Percentiles rank a stretch among this genome's conserved stretches.
Evolutionary conservation across 352 stramenopile genomes (phyloP).

Genomic region (Globisporangium barbulae): DNA sequence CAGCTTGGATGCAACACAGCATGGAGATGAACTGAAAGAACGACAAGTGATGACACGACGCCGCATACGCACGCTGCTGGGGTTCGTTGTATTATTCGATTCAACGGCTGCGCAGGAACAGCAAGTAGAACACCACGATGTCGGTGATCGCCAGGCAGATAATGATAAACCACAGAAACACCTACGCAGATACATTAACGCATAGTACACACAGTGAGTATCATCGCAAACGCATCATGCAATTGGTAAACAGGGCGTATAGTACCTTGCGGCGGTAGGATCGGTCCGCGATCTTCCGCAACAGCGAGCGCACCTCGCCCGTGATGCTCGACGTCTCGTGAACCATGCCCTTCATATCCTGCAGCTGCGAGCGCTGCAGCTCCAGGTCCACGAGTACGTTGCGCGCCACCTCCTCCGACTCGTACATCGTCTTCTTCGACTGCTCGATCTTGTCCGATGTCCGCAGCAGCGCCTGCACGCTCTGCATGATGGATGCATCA

Average conservation of each 20-base stretch:
- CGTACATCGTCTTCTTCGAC: slow-evolving; percentile 52
- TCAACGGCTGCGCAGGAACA: slow-evolving; percentile 53
- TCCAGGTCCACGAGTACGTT: slow-evolving; percentile 77
- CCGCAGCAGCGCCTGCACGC: slow-evolving; percentile 57
- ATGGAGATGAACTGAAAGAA: slow-evolving; percentile 1
- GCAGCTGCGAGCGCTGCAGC: slow-evolving; percentile 70
- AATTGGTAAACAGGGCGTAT: neutral
- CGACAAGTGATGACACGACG: neutral
- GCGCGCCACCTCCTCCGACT: slow-evolving; percentile 69
- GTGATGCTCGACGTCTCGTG: slow-evolving; percentile 67
- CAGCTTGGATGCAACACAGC: neutral
- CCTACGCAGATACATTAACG: slow-evolving; percentile 5
- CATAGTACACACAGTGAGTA: slow-evolving; percentile 5
- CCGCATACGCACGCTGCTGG: neutral
- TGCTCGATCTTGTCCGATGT: slow-evolving; percentile 75
- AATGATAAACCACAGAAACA: slow-evolving; percentile 70
- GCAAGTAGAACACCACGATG: slow-evolving; percentile 79
- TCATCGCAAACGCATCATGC: neutral
- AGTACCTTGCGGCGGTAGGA: slow-evolving; percentile 64
- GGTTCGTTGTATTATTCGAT: neutral
- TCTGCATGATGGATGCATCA: slow-evolving; percentile 23
- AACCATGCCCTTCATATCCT: slow-evolving; percentile 82
- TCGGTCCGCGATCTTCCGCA: slow-evolving; percentile 71
- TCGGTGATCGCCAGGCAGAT: slow-evolving; percentile 61
- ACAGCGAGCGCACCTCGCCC: slow-evolving; percentile 52